phyloP scores from a whole-genome alignment of 441 rosid genomes.

The Jatropha multifida region DNA sequence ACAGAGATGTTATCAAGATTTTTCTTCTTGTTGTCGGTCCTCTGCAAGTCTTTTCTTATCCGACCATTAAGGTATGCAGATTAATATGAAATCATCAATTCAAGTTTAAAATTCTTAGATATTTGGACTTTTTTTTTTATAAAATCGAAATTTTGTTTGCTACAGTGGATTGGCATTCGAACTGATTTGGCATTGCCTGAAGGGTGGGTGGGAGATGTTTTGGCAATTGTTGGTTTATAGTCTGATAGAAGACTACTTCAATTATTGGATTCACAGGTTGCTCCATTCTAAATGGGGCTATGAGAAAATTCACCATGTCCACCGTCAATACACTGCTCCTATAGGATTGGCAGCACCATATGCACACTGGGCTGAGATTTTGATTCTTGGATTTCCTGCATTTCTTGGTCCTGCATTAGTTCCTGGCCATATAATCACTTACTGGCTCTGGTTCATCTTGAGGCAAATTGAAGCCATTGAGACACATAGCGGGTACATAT shows the following conservation, averaged over 20 bases:
- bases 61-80: constrained; percentile 15
- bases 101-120: too few species aligned
- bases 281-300: constrained; percentile 77
- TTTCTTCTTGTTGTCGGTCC: constrained; percentile 34
- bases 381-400: constrained; percentile 75
- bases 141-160: not conserved
- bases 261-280: constrained; percentile 76
- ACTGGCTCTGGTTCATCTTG: constrained; percentile 72
- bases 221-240: constrained; percentile 57
- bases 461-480: constrained; percentile 77
- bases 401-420: constrained; percentile 73
- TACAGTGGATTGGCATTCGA: constrained; percentile 57
- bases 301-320: constrained; percentile 70
- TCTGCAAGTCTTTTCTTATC: constrained; percentile 33
- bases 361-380: constrained; percentile 78
- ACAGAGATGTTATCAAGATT: constrained; percentile 24
- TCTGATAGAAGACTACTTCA: constrained; percentile 63
- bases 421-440: constrained; percentile 70
- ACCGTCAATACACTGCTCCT: constrained; percentile 70
- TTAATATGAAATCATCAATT: too few species aligned
- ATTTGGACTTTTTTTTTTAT: not conserved
- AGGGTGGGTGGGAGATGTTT: constrained; percentile 51
- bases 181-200: constrained; percentile 64
- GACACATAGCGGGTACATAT: constrained; percentile 73
- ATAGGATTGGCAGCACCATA: constrained; percentile 72